phyloP scores from a whole-genome alignment of 768 basidiomycete species.

The Pholiota molesta region DNA sequence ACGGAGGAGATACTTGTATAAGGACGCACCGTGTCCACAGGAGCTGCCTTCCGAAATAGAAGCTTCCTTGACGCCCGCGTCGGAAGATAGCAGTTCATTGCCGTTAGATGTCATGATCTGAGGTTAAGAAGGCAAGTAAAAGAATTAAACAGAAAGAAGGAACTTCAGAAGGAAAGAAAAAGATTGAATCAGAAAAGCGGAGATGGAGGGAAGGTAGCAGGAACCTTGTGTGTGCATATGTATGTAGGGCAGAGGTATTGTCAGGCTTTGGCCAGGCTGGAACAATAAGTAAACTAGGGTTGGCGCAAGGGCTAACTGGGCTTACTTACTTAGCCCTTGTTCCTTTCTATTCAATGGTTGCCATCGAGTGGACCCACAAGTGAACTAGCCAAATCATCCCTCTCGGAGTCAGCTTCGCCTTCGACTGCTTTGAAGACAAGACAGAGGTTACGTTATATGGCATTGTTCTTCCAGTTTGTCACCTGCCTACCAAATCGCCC shows the following conservation, averaged over 20 bases:
- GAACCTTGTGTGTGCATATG: not conserved
- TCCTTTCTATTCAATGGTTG: not conserved
- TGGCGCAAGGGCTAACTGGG: too few species aligned
- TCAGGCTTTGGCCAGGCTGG: not conserved
- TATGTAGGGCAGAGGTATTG: not conserved
- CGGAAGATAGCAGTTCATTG: not conserved
- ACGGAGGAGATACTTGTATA: not conserved
- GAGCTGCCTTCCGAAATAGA: conserved; percentile 4
- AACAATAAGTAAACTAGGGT: not conserved
- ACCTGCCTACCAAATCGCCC: too few species aligned
- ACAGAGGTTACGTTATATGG: too few species aligned
- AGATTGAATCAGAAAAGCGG: not conserved
- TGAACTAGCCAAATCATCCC: not conserved
- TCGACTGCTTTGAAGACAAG: not conserved
- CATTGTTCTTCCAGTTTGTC: too few species aligned
- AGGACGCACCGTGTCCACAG: not conserved
- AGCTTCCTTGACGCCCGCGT: not conserved
- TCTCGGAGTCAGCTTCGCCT: not conserved
- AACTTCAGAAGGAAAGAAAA: not conserved
- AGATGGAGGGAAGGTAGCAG: not conserved
- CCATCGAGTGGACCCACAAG: not conserved
- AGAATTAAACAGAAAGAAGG: not conserved
- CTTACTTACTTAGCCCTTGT: not conserved
- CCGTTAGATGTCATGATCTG: not conserved
- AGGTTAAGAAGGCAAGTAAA: not conserved